phyloP scores from a whole-genome alignment of 768 basidiomycete species.

The Psilocybe tampanensis region DNA sequence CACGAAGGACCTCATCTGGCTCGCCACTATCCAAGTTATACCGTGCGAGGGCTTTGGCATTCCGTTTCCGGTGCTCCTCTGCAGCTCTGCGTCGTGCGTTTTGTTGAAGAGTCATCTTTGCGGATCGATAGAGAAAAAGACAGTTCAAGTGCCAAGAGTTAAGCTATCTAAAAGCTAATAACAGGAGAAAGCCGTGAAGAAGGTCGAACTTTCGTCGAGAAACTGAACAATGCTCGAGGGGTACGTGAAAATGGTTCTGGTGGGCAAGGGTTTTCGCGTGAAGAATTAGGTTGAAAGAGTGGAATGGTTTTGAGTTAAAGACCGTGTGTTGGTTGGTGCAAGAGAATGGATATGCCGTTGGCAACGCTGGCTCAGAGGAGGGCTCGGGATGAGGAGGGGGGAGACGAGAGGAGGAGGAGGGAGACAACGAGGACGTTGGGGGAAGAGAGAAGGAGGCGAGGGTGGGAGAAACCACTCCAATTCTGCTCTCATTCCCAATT shows the following conservation, averaged over 20 bases:
- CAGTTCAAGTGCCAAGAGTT: not conserved
- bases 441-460: not conserved
- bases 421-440: not conserved
- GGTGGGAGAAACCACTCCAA: slow-evolving; percentile 5
- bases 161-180: not conserved
- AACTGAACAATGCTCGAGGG: not conserved
- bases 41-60: not conserved
- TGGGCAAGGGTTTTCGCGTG: not conserved
- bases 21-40: not conserved
- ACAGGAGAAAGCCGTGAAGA: not conserved
- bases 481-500: not conserved
- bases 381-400: not conserved
- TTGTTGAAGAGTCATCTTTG: slow-evolving; percentile 7
- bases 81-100: slow-evolving; percentile 8
- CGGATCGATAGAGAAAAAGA: not conserved
- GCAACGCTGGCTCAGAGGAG: not conserved
- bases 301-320: slow-evolving; percentile 5
- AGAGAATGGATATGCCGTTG: slow-evolving; percentile 1
- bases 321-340: slow-evolving; percentile 7
- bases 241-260: not conserved
- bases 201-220: not conserved
- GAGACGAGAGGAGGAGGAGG: not conserved
- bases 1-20: not conserved
- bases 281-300: slow-evolving; percentile 11
- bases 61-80: not conserved